A percentile compares a stretch with the other conserved stretches of the same genome.
These are phyloP conservation scores for Podaxis rugospora DNA, from an alignment of 768 basidiomycete genomes.

Conservation along the genomic window DNA sequence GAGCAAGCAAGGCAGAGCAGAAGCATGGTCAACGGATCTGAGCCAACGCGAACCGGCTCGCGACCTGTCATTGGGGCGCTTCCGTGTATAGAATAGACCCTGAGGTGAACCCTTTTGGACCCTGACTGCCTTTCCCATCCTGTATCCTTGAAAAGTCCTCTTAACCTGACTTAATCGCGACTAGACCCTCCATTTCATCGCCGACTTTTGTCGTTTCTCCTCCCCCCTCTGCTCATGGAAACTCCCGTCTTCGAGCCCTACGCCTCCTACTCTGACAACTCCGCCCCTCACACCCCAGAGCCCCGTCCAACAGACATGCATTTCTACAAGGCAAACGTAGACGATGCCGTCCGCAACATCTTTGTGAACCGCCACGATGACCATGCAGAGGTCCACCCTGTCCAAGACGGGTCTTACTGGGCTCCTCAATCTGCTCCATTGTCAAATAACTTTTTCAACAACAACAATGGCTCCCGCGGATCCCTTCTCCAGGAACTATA, in stretches of 20 bases:
- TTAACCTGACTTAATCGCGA: constrained; percentile 8
- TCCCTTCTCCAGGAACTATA: constrained; percentile 73
- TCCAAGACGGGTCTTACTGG: constrained; percentile 30
- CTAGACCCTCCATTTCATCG: constrained; percentile 6
- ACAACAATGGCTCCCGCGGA: constrained; percentile 31
- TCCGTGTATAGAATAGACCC: not conserved
- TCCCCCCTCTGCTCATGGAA: constrained; percentile 31
- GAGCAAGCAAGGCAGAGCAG: not conserved
- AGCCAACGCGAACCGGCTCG: not conserved
- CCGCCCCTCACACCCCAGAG: constrained; percentile 65
- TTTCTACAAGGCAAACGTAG: constrained; percentile 25
- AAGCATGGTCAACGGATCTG: not conserved
- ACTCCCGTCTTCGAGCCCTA: constrained; percentile 54
- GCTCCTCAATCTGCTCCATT: constrained; percentile 23
- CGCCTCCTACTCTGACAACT: constrained; percentile 63
- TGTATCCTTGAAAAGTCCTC: constrained; percentile 6
- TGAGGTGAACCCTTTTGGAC: not conserved
- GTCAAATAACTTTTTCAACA: constrained; percentile 25
- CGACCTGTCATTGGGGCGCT: not conserved
- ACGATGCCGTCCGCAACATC: constrained; percentile 48
- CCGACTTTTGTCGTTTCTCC: constrained; percentile 8
- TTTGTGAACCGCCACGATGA: constrained; percentile 44
- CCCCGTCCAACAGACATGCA: constrained; percentile 23
- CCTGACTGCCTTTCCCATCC: constrained; percentile 6
- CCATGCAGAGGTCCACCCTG: constrained; percentile 37